phyloP scores from a whole-genome alignment of 805 yeast genomes.

The Candida koratica region DNA sequence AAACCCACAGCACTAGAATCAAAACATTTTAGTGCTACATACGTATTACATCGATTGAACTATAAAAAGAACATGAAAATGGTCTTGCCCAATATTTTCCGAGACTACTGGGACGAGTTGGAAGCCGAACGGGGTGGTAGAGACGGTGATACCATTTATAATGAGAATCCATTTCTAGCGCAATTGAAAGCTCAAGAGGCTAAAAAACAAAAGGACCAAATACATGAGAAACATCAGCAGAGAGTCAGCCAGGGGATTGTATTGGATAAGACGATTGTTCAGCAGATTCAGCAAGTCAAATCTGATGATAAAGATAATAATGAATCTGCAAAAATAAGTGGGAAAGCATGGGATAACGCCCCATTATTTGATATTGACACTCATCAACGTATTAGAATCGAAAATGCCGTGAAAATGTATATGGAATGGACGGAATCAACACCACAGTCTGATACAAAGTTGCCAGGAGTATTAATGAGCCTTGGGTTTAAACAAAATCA shows the following conservation, averaged over 20 bases:
- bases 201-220: constrained; percentile 9
- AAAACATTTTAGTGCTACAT: constrained; percentile 85
- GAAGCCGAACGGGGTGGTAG: constrained; percentile 50
- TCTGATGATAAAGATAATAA: neutral
- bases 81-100: constrained; percentile 82
- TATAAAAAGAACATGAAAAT: constrained; percentile 79
- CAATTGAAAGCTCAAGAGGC: constrained; percentile 18
- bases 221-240: constrained; percentile 6
- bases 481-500: constrained; percentile 73
- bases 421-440: constrained; percentile 46
- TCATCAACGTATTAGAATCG: constrained; percentile 59
- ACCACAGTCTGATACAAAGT: neutral
- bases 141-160: constrained; percentile 51
- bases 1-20: constrained; percentile 87
- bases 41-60: constrained; percentile 74
- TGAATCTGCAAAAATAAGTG: constrained; percentile 6
- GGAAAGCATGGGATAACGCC: constrained; percentile 68
- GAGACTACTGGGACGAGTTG: constrained; percentile 70
- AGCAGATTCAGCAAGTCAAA: constrained; percentile 27
- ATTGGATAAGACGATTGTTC: neutral
- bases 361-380: constrained; percentile 65
- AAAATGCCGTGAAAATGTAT: constrained; percentile 54
- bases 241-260: neutral
- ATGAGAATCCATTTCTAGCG: constrained; percentile 69
- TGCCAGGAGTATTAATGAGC: constrained; percentile 12